These are phyloP conservation scores for Candida neerlandica DNA, from an alignment of 1,139 yeast genomes.

Conservation along the genomic window DNA sequence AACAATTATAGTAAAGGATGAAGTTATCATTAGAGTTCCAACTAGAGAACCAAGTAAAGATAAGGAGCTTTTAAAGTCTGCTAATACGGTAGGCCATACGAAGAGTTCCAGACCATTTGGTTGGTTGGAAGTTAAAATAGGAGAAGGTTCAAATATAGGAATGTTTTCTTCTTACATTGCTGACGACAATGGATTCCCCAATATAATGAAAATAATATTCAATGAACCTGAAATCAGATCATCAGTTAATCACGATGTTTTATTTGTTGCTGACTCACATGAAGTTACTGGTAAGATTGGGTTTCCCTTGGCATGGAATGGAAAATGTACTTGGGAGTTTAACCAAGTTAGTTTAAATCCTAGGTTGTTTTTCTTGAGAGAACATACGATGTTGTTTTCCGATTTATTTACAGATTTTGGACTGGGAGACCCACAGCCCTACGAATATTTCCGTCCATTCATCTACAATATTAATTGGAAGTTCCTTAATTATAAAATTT, in stretches of 20 bases:
- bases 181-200: slow-evolving; percentile 57
- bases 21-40: slow-evolving; percentile 73
- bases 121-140: slow-evolving; percentile 79
- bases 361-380: slow-evolving; percentile 72
- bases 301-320: slow-evolving; percentile 83
- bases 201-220: slow-evolving; percentile 51
- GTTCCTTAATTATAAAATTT: slow-evolving; percentile 56
- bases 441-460: slow-evolving; percentile 76
- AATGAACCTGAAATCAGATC: slow-evolving; percentile 67
- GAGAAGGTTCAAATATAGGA: slow-evolving; percentile 52
- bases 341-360: slow-evolving; percentile 54
- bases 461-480: slow-evolving; percentile 65
- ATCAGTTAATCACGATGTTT: slow-evolving; percentile 85
- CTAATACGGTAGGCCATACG: slow-evolving; percentile 9
- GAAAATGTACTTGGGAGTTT: slow-evolving; percentile 68
- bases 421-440: slow-evolving; percentile 71
- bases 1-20: slow-evolving; percentile 60
- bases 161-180: slow-evolving; percentile 57
- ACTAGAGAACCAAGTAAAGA: slow-evolving; percentile 85
- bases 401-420: slow-evolving; percentile 80
- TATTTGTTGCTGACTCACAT: slow-evolving; percentile 67
- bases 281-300: slow-evolving; percentile 57
- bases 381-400: slow-evolving; percentile 73
- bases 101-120: slow-evolving; percentile 66
- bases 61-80: slow-evolving; percentile 29